Base-by-base conservation (phyloP, 345 rosid species). In the Salix brachista region DNA sequence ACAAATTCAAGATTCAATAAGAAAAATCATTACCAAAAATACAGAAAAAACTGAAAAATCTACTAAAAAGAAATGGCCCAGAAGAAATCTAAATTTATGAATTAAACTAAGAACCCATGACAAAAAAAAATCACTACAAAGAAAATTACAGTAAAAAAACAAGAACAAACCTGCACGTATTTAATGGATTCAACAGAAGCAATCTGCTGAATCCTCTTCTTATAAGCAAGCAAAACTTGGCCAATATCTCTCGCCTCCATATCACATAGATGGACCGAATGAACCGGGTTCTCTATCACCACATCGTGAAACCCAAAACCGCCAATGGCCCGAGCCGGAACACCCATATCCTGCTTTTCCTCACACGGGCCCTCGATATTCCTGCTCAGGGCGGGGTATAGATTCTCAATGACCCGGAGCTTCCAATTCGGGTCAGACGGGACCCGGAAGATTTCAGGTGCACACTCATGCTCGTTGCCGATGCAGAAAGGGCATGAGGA, bases 251-350 rank as follows among this genome's bases (percentile, higher is more conserved):
- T 81, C n/a, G 84, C 78, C 32, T 82, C 82, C 81, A 92, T 68
- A 77, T 93, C 93, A 48, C 82, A 71, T 44, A 93, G 73, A 78
- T 86, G 87, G 62, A 89, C 86, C 23, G 91, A 89, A 81, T 96
- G 98, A 81, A 86, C 50, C 13, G 98, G 96, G 7, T 89, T 67
- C 84, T 96, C 97, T 60, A 93, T 88, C 84, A 95, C 92, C 72
- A 93, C 98, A 74, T 95, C 96, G 54, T 95, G 99, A 71, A 90
- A 91, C 54, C 98, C 98, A 64, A 91, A 85, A 54, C 98, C 94
- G 60, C 14, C 65, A 42, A 89, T 21, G 36, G 65, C 83, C 77
- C 78, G 73, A 52, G 50, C 81, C 52, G 70, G 80, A 8, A 36
- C 69, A 14, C 44, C 80, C 48, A 70, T 71, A 18, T 65, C 80